phyloP scores from a whole-genome alignment of 1,284 basidiomycete genomes.

The Fomitopsis palustris region DNA sequence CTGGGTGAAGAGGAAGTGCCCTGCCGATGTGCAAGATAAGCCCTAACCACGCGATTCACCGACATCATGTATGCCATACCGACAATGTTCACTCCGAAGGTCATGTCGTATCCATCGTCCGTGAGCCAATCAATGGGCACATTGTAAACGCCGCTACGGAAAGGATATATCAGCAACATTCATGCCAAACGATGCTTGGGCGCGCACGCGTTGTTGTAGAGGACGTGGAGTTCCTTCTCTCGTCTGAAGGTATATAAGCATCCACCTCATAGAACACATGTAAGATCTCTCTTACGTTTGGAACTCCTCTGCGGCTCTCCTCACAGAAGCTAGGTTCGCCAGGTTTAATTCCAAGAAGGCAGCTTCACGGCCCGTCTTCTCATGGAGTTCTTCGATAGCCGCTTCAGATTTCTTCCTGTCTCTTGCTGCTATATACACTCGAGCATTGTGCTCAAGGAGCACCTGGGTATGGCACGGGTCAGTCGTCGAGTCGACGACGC shows the following conservation, averaged over 20 bases:
- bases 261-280: slow-evolving; percentile 32
- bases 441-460: slow-evolving; percentile 43
- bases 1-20: slow-evolving; percentile 25
- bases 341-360: slow-evolving; percentile 49
- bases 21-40: no score
- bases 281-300: slow-evolving; percentile 37
- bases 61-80: no score
- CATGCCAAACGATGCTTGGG: no score
- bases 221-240: slow-evolving; percentile 44
- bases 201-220: slow-evolving; percentile 51
- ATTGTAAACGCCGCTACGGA: slow-evolving; percentile 51
- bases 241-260: slow-evolving; percentile 31
- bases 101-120: slow-evolving; percentile 53
- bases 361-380: slow-evolving; percentile 32
- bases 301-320: slow-evolving; percentile 36
- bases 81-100: slow-evolving; percentile 59
- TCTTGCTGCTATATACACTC: slow-evolving; percentile 53
- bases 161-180: background rate
- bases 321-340: slow-evolving; percentile 40
- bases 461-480: slow-evolving; percentile 26
- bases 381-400: slow-evolving; percentile 40
- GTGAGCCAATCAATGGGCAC: slow-evolving; percentile 42
- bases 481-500: no score
- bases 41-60: no score
- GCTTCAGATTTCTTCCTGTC: slow-evolving; percentile 34